Conservation (phyloP, 768 basidiomycete genomes). For the Hygrophoropsis aurantiaca region DNA sequence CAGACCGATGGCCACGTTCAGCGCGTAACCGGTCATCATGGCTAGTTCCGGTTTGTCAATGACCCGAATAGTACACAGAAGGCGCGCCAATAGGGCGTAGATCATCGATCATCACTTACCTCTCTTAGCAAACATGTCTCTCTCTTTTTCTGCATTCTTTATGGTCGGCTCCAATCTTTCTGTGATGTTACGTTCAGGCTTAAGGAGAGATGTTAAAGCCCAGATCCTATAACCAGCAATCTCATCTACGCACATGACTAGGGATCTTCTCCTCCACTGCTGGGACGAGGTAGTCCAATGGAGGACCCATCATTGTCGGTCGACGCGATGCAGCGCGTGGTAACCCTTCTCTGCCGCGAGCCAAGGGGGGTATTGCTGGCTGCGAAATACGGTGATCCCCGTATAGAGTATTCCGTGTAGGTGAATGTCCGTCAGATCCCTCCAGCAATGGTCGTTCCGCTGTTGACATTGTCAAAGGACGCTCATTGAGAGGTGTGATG, state of each 20-base stretch:
- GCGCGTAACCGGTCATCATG: conserved; percentile 26
- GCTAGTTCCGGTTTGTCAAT: conserved; percentile 31
- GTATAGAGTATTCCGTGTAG: conserved; percentile 4
- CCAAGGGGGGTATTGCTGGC: background rate
- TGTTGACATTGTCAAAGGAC: background rate
- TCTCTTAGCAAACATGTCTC: conserved; percentile 45
- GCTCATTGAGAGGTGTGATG: background rate
- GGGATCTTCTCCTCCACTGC: conserved; percentile 13
- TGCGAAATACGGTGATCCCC: conserved; percentile 5
- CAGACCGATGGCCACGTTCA: conserved; percentile 54
- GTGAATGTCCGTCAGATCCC: conserved; percentile 6
- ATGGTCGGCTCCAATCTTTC: conserved; percentile 60
- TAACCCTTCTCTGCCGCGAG: conserved; percentile 16
- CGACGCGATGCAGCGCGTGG: conserved; percentile 12
- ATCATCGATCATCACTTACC: conserved; percentile 29
- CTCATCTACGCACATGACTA: conserved; percentile 11
- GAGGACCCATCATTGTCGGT: background rate
- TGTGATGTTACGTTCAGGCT: conserved; percentile 39
- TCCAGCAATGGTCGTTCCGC: conserved; percentile 9
- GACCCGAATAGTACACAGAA: conserved; percentile 7
- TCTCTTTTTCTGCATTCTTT: conserved; percentile 43
- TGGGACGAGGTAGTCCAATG: conserved; percentile 28
- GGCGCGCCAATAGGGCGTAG: background rate
- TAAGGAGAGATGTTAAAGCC: background rate
- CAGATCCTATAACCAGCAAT: background rate